phyloP scores from a whole-genome alignment of 176 grass and related monocot genomes.

The Zoysia japonica region DNA sequence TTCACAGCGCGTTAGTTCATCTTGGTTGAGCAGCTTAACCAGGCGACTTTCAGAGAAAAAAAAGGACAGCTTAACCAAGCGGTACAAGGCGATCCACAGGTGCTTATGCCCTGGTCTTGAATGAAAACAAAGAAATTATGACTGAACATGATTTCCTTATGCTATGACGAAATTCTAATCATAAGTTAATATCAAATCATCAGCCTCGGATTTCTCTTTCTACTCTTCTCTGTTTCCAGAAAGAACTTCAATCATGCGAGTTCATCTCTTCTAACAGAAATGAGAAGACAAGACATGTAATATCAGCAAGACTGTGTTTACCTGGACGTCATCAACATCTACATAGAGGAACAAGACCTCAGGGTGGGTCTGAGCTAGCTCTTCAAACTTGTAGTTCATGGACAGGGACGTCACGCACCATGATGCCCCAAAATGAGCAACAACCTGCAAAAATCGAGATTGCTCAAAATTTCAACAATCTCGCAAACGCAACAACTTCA shows the following conservation, averaged over 20 bases:
- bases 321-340: constrained; percentile 91
- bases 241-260: not conserved
- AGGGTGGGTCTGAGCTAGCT: constrained; percentile 72
- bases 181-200: not conserved
- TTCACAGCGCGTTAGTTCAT: not conserved
- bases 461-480: not conserved
- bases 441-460: constrained; percentile 51
- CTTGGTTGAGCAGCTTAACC: constrained; percentile 1
- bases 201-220: not conserved
- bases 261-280: not conserved
- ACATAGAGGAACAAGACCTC: constrained; percentile 71
- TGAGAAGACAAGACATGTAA: not conserved
- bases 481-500: not conserved
- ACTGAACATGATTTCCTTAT: not conserved
- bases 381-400: constrained; percentile 93
- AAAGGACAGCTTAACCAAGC: no score
- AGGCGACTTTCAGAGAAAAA: constrained; percentile 9
- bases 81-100: not conserved
- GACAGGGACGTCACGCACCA: constrained; percentile 94
- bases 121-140: not conserved
- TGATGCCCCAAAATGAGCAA: constrained; percentile 82
- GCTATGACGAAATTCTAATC: not conserved
- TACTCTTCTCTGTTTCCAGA: not conserved
- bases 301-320: constrained; percentile 32
- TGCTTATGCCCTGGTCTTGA: not conserved